Conservation (phyloP, 345 rosid genomes). For the Schrenkiella parvula region DNA sequence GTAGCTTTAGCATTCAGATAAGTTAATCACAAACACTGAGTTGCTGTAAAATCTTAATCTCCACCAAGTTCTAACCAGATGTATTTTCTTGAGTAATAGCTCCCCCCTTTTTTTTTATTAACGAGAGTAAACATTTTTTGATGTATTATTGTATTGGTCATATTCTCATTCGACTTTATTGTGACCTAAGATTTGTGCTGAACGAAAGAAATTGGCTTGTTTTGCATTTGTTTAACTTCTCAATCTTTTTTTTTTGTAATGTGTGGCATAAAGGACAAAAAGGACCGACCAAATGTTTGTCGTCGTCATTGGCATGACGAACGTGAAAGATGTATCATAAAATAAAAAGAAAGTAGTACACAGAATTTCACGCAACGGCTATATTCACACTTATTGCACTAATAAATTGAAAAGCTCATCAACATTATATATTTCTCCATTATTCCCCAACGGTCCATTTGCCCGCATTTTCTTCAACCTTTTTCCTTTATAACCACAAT, state of each 20-base stretch:
- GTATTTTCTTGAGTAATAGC: neutral
- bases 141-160: neutral
- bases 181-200: neutral
- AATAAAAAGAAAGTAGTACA: neutral
- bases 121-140: no score
- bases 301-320: slow-evolving; percentile 7
- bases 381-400: slow-evolving; percentile 12
- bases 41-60: neutral
- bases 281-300: slow-evolving; percentile 20
- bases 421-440: neutral
- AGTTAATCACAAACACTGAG: slow-evolving; percentile 14
- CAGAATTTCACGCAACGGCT: slow-evolving; percentile 34
- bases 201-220: neutral
- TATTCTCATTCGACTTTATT: neutral
- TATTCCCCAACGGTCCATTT: slow-evolving; percentile 63
- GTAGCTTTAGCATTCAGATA: slow-evolving; percentile 58
- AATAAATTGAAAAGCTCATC: neutral
- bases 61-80: neutral
- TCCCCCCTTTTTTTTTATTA: no score
- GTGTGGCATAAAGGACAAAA: slow-evolving; percentile 23
- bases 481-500: slow-evolving; percentile 15
- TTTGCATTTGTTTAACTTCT: neutral
- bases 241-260: neutral
- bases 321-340: slow-evolving; percentile 6
- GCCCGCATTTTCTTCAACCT: slow-evolving; percentile 16